Evolutionary conservation across 2,329 filamentous ascomycete genomes (phyloP).

Genomic region (Neonectria ditissima): DNA sequence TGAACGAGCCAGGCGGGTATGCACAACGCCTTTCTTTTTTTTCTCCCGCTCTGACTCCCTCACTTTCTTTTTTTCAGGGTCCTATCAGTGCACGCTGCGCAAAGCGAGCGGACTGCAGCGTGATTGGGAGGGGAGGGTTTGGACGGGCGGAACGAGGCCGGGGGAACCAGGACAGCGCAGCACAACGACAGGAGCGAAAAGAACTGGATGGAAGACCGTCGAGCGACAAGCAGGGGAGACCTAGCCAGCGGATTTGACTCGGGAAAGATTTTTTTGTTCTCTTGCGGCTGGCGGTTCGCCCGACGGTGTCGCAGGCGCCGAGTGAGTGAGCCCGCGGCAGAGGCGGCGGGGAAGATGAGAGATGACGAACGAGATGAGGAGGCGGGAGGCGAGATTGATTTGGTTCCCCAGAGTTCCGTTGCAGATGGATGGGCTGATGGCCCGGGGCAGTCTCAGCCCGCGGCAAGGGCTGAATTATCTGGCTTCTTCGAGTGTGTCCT

Average conservation of each 20-base stretch:
- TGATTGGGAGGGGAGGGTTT: conserved; percentile 17
- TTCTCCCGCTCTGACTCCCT: conserved; percentile 10
- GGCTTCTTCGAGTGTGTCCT: conserved; percentile 2
- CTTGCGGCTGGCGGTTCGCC: not conserved
- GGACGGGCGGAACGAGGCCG: conserved; percentile 7
- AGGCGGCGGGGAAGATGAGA: conserved; percentile 5
- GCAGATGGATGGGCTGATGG: conserved; percentile 11
- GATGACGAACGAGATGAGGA: conserved; percentile 13
- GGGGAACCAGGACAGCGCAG: conserved; percentile 9
- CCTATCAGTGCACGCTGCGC: conserved; percentile 33
- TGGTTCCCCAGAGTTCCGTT: not conserved
- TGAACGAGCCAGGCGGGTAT: conserved; percentile 20
- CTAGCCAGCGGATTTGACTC: conserved; percentile 26
- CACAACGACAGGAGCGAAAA: conserved; percentile 3
- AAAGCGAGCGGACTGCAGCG: conserved; percentile 11
- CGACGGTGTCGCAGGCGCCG: conserved; percentile 23
- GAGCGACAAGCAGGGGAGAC: conserved; percentile 43
- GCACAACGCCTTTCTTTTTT: conserved; percentile 16
- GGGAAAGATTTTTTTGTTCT: conserved; percentile 8
- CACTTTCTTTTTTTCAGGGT: conserved; percentile 32
- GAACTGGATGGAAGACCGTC: conserved; percentile 14
- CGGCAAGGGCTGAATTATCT: conserved; percentile 2
- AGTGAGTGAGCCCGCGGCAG: conserved; percentile 1
- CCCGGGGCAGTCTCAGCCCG: conserved; percentile 12
- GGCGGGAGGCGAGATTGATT: conserved; percentile 12